Percentiles rank a stretch among this genome's conserved stretches.
phyloP scores from a whole-genome alignment of 2,329 filamentous ascomycete genomes.

The Ceratocystiopsis minuta region DNA sequence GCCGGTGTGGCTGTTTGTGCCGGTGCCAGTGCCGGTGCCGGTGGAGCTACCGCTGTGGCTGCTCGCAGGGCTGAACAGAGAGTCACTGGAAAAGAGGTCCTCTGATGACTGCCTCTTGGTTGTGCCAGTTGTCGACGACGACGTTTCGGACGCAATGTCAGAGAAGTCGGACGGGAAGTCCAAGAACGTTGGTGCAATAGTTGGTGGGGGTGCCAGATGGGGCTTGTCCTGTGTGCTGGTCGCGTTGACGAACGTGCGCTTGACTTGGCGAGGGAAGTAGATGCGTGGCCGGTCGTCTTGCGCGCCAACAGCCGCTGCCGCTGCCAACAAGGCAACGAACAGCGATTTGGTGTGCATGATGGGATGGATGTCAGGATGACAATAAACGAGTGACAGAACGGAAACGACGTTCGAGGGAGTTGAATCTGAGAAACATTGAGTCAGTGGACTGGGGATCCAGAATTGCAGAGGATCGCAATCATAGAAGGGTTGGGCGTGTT shows the following conservation, averaged over 20 bases:
- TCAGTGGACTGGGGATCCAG: not conserved
- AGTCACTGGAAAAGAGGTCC: constrained; percentile 3
- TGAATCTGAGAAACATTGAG: too few relatives aligned
- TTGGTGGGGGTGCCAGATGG: constrained; percentile 11
- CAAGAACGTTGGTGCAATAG: constrained; percentile 2
- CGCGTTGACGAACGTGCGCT: constrained; percentile 28
- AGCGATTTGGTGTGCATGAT: constrained; percentile 31
- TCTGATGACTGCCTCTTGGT: constrained; percentile 9
- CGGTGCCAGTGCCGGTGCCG: too few relatives aligned
- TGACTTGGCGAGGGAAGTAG: constrained; percentile 40
- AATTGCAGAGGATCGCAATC: constrained; percentile 1
- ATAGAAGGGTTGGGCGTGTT: constrained; percentile 4
- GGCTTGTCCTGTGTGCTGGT: constrained; percentile 19
- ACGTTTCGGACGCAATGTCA: too few relatives aligned
- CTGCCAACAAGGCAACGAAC: constrained; percentile 29
- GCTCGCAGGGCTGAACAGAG: not conserved
- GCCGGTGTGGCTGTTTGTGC: too few relatives aligned
- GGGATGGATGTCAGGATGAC: too few relatives aligned
- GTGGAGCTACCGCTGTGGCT: not conserved
- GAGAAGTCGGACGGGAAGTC: too few relatives aligned
- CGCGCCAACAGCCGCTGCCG: constrained; percentile 27
- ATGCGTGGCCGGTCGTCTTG: constrained; percentile 29
- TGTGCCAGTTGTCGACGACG: constrained; percentile 1
- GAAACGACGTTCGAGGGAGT: too few relatives aligned
- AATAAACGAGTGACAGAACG: too few relatives aligned